phyloP scores from a whole-genome alignment of 164 flowering plant species.

The Magnolia officinalis region DNA sequence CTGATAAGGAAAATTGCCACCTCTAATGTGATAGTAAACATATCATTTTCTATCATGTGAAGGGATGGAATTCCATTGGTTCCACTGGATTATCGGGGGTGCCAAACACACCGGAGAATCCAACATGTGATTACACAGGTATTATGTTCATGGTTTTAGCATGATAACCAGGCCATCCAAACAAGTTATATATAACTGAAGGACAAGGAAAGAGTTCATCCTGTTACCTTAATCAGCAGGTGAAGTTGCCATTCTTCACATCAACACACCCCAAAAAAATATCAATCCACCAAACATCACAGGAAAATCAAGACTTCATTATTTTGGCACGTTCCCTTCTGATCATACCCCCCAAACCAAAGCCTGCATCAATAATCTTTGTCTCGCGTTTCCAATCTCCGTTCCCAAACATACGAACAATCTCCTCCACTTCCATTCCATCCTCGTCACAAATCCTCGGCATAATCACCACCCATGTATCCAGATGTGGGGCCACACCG shows the following conservation, averaged over 20 bases:
- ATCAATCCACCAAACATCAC: no score
- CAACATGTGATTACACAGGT: background rate
- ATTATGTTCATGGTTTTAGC: background rate
- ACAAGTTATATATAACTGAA: background rate
- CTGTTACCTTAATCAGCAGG: background rate
- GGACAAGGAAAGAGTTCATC: background rate
- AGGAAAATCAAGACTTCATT: constrained; percentile 15
- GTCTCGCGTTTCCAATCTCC: constrained; percentile 36
- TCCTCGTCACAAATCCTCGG: constrained; percentile 55
- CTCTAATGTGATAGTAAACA: no score
- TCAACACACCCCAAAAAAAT: background rate
- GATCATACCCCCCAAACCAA: constrained; percentile 49
- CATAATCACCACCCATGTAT: constrained; percentile 56
- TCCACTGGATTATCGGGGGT: no score
- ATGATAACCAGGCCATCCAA: background rate
- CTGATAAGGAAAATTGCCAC: no score
- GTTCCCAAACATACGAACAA: constrained; percentile 34
- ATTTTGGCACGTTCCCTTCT: constrained; percentile 32
- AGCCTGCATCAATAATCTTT: constrained; percentile 56
- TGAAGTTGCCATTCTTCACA: background rate
- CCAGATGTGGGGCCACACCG: constrained; percentile 59
- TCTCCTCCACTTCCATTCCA: constrained; percentile 14
- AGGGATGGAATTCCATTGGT: no score
- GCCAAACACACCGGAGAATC: no score
- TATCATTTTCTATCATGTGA: no score